Evolutionary conservation across 768 basidiomycete genomes (phyloP), one percentile per base, ranked within the genome.

Genomic region (Lentinula lateritia): DNA sequence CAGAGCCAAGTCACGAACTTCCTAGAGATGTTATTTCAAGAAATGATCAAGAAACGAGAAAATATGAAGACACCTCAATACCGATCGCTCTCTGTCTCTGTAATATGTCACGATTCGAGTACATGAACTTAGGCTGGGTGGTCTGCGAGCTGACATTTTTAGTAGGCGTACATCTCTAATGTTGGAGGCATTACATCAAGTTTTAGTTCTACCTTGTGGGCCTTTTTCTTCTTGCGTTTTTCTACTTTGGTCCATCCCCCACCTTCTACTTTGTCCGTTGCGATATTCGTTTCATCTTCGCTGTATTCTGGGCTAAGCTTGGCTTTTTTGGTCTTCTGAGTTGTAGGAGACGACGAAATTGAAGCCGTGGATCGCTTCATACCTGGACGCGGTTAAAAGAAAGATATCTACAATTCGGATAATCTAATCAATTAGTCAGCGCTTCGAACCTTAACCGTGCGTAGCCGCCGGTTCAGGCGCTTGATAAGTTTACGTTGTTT

Each of bases 1-100:
- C 2, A 98, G 75, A 9, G 89, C 80, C 18, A 98, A 79, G 67
- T 98, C 95, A 39, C 96, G 83, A 20, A 98, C 78, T 68, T 97
- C 94, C 95, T 97, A 69, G 34, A 42, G 32, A 58, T 6, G 48
- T 61, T 20, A 62, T 32, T 55, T 20, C 8, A 20, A 41, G 46
- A 13, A 35, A 41, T n/a, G 35, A 62, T 34, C 28, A 9, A 9
- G 15, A 10, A 20, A 16, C 52, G 28, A 28, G 28, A 28, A 28
- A 20, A 36, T 6, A 39, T n/a, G 35, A 10, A 23, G 88, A 62
- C 66, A 95, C 95, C 59, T 88, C 88, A 62, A 95, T 86, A n/a
- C 86, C 84, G 58, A 95, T 82, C 42, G 92, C 87, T 66, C 88
- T 82, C 39, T 83, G 85, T 59, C 90, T 76, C 70, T 83, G 89